A percentile compares a stretch with the other conserved stretches of the same genome.
Conservation (phyloP, 2,329 filamentous ascomycete genomes). For the Lecanosticta acicola region DNA sequence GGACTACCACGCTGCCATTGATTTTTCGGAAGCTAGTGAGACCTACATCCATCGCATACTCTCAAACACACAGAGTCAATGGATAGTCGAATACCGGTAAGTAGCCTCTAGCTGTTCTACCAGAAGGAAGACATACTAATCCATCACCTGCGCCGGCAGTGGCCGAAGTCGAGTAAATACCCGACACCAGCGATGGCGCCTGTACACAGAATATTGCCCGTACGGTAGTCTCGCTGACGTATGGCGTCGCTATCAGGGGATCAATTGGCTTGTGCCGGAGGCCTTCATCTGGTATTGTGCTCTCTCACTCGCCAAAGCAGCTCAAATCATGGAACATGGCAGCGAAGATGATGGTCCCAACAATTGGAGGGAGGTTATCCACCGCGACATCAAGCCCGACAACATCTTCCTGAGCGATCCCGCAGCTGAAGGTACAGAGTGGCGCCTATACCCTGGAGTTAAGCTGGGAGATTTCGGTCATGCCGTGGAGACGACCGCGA, state of each 20-base stretch:
- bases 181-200: not conserved
- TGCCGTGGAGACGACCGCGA: not conserved
- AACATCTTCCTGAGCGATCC: slow-evolving; percentile 20
- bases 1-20: not conserved
- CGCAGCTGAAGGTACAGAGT: not conserved
- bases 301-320: slow-evolving; percentile 6
- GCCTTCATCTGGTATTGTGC: not conserved
- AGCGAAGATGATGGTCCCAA: not conserved
- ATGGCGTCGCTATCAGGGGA: not conserved
- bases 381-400: slow-evolving; percentile 19
- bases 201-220: not conserved
- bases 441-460: not conserved
- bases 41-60: not conserved
- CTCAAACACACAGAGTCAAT: not conserved
- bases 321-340: slow-evolving; percentile 8
- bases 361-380: slow-evolving; percentile 12
- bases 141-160: too few species aligned
- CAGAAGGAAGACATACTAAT: not conserved
- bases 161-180: not conserved
- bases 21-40: not conserved
- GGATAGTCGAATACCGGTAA: not conserved
- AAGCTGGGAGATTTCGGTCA: not conserved
- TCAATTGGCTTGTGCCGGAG: not conserved
- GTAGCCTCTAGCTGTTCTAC: not conserved
- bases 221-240: not conserved